Conservation (phyloP, 805 yeast species). For the Yamadazyma takamatsuzukensis region DNA sequence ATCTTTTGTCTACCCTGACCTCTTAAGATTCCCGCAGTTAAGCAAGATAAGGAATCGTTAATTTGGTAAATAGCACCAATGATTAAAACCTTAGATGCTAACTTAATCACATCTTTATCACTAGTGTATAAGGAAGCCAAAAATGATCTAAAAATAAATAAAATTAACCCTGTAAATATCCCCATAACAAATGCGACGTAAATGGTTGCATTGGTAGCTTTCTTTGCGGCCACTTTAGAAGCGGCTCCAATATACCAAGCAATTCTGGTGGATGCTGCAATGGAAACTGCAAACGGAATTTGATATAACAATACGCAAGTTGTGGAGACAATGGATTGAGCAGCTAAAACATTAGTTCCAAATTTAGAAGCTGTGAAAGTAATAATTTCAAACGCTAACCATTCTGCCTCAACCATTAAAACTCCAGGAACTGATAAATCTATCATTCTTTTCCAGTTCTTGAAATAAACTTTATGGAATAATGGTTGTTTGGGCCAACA, state of each 20-base stretch:
- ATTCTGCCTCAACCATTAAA: conserved; percentile 74
- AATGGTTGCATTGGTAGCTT: conserved; percentile 36
- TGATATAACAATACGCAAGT: conserved; percentile 68
- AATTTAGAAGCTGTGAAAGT: conserved; percentile 66
- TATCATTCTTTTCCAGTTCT: conserved; percentile 64
- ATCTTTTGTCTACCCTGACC: conserved; percentile 59
- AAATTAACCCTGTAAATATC: conserved; percentile 32
- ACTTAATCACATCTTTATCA: conserved; percentile 33
- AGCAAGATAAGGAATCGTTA: conserved; percentile 47
- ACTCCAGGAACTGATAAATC: conserved; percentile 69
- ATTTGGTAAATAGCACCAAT: conserved; percentile 52
- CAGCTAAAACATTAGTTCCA: conserved; percentile 65
- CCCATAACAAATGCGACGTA: conserved; percentile 31
- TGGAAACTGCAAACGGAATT: conserved; percentile 71
- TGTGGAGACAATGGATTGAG: conserved; percentile 70
- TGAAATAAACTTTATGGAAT: conserved; percentile 24
- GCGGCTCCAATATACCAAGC: conserved; percentile 76
- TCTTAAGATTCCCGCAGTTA: conserved; percentile 51
- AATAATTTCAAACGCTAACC: conserved; percentile 72
- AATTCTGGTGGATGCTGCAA: conserved; percentile 71
- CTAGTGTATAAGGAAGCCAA: conserved; percentile 41
- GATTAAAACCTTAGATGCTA: conserved; percentile 38
- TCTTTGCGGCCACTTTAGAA: conserved; percentile 33
- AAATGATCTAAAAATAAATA: conserved; percentile 30
- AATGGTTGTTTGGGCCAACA: conserved; percentile 38